These are phyloP conservation scores for Phytophthora chlamydospora DNA, from an alignment of 352 stramenopile genomes.

Conservation along the genomic window DNA sequence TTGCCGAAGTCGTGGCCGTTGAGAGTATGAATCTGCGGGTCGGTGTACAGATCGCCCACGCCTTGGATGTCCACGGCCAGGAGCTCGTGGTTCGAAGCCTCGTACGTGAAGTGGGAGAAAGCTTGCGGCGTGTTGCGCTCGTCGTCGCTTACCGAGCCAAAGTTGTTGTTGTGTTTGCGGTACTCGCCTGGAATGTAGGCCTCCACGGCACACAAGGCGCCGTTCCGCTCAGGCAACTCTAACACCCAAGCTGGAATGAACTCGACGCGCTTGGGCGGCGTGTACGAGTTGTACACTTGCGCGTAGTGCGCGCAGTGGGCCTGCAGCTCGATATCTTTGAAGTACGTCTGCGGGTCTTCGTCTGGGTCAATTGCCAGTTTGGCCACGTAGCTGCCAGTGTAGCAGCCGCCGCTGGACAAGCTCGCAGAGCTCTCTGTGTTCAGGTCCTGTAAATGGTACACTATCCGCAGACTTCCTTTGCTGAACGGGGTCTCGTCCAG, in stretches of 20 bases:
- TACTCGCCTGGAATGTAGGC: constrained; percentile 86
- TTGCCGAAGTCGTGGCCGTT: constrained; percentile 90
- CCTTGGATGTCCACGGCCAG: constrained; percentile 96
- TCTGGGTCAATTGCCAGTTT: constrained; percentile 89
- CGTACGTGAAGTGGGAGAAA: constrained; percentile 95
- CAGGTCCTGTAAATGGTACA: constrained; percentile 82
- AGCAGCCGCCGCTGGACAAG: constrained; percentile 32
- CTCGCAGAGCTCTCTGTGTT: constrained; percentile 31
- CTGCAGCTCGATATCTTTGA: constrained; percentile 89
- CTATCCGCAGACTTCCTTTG: constrained; percentile 80
- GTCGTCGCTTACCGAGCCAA: constrained; percentile 84
- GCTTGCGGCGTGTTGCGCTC: constrained; percentile 88
- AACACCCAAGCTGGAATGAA: constrained; percentile 88
- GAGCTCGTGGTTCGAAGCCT: constrained; percentile 90
- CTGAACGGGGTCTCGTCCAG: constrained; percentile 85
- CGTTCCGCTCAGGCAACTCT: constrained; percentile 73
- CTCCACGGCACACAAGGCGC: constrained; percentile 78
- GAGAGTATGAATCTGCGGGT: constrained; percentile 92
- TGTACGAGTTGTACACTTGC: constrained; percentile 88
- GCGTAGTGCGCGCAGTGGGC: constrained; percentile 87
- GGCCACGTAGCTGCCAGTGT: constrained; percentile 72
- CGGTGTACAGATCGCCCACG: constrained; percentile 96
- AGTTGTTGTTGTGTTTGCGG: constrained; percentile 91
- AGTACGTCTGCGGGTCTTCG: constrained; percentile 90
- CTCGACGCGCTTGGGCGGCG: constrained; percentile 79